Evolutionary conservation across 345 rosid genomes (phyloP).

Genomic region (Passiflora organensis): DNA sequence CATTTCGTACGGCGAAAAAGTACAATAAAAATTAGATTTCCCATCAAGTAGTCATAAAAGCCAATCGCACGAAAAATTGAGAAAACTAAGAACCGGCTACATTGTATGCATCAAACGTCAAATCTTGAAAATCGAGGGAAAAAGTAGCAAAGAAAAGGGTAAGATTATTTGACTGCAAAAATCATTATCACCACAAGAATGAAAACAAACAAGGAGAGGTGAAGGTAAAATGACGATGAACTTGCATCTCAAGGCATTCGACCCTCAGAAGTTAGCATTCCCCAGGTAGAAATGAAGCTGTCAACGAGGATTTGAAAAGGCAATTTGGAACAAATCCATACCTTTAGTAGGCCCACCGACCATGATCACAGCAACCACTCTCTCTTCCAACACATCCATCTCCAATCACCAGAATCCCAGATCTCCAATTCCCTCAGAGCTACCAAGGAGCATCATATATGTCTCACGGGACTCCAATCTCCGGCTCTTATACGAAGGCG

Average conservation of each 20-base stretch:
- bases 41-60: neutral
- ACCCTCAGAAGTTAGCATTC: neutral
- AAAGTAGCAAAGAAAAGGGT: neutral
- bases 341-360: slow-evolving; percentile 99
- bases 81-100: neutral
- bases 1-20: slow-evolving; percentile 3
- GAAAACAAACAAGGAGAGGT: neutral
- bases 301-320: neutral
- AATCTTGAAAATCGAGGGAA: neutral
- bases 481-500: neutral
- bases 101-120: slow-evolving; percentile 1
- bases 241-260: neutral
- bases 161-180: neutral
- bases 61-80: neutral
- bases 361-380: slow-evolving; percentile 92
- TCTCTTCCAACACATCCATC: slow-evolving; percentile 73
- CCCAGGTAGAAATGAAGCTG: slow-evolving; percentile 4
- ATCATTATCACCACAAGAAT: neutral
- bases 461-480: slow-evolving; percentile 2
- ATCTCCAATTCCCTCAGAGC: slow-evolving; percentile 26
- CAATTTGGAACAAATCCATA: slow-evolving; percentile 5
- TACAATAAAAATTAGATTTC: neutral
- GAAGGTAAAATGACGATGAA: neutral
- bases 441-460: neutral
- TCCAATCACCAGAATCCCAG: slow-evolving; percentile 31